Percentiles rank a stretch among this genome's conserved stretches.
Conservation (phyloP, 108 stramenopile species). For the Nannochloropsis oceanica region DNA sequence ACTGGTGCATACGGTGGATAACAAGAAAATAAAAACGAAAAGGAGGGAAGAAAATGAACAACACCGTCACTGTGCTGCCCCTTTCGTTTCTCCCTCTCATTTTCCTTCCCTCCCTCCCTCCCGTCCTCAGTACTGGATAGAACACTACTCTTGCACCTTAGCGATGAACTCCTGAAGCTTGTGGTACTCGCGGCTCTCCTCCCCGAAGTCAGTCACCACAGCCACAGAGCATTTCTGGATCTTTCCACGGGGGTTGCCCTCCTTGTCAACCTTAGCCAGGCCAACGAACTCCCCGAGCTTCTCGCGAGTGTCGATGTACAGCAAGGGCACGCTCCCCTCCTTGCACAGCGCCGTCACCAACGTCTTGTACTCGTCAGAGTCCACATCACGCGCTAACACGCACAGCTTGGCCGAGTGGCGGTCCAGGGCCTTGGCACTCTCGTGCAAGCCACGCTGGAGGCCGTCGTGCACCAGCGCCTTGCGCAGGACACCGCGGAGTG, state of each 20-base stretch:
- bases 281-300: slow-evolving; percentile 90
- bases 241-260: slow-evolving; percentile 57
- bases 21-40: no score
- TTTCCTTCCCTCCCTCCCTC: no score
- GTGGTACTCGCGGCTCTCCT: slow-evolving; percentile 63
- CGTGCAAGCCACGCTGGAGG: slow-evolving; percentile 89
- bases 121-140: no score
- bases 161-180: background rate
- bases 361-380: slow-evolving; percentile 90
- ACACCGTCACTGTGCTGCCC: no score
- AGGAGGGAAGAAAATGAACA: no score
- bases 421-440: slow-evolving; percentile 91
- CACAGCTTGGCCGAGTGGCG: slow-evolving; percentile 79
- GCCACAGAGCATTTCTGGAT: slow-evolving; percentile 80
- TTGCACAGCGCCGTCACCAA: slow-evolving; percentile 79
- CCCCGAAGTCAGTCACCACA: slow-evolving; percentile 93
- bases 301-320: slow-evolving; percentile 79
- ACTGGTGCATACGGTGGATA: no score
- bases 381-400: slow-evolving; percentile 88
- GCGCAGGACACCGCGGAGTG: slow-evolving; percentile 76
- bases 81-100: no score
- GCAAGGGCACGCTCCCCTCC: slow-evolving; percentile 80
- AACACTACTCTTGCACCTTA: background rate
- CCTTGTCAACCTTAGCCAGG: slow-evolving; percentile 82
- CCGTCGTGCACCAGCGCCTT: slow-evolving; percentile 89